These are phyloP conservation scores for Arthrobotrys iridis DNA, from an alignment of 2,329 filamentous ascomycete species.

Conservation along the genomic window DNA sequence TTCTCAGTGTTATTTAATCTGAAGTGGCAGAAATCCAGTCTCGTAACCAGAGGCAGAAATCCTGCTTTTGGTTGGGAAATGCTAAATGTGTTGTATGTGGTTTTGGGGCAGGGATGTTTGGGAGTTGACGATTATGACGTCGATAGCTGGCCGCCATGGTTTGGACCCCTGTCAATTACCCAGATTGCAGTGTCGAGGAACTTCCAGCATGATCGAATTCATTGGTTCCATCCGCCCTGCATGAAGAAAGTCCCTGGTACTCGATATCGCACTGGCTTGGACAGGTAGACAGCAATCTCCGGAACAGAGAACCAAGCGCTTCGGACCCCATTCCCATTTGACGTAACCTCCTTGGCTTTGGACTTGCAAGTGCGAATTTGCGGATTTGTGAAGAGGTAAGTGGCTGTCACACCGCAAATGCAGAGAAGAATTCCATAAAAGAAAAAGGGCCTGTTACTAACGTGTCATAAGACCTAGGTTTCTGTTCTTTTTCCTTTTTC, in stretches of 20 bases:
- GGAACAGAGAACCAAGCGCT: conserved; percentile 15
- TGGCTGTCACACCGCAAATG: not conserved
- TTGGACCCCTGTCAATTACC: not conserved
- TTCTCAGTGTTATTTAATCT: not conserved
- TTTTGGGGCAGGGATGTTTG: not conserved
- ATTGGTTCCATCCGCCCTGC: conserved; percentile 32
- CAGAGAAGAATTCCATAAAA: not conserved
- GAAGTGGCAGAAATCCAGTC: not conserved
- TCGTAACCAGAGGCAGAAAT: not conserved
- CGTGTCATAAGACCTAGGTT: conserved; percentile 21
- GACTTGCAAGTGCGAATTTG: not conserved
- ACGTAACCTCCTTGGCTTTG: conserved; percentile 1
- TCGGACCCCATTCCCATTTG: conserved; percentile 22
- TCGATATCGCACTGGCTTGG: not conserved
- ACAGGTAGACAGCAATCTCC: not conserved
- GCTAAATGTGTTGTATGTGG: conserved; percentile 1
- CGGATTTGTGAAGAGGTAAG: no score
- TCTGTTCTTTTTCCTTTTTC: conserved; percentile 8
- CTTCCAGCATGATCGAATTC: not conserved
- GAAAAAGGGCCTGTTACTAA: not conserved
- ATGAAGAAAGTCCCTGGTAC: conserved; percentile 22
- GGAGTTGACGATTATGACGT: conserved; percentile 28
- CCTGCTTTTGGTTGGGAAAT: not conserved
- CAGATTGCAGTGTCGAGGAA: not conserved
- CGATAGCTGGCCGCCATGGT: conserved; percentile 17